Conservation (phyloP, 208 protist genomes). For the Leishmania turanica region DNA sequence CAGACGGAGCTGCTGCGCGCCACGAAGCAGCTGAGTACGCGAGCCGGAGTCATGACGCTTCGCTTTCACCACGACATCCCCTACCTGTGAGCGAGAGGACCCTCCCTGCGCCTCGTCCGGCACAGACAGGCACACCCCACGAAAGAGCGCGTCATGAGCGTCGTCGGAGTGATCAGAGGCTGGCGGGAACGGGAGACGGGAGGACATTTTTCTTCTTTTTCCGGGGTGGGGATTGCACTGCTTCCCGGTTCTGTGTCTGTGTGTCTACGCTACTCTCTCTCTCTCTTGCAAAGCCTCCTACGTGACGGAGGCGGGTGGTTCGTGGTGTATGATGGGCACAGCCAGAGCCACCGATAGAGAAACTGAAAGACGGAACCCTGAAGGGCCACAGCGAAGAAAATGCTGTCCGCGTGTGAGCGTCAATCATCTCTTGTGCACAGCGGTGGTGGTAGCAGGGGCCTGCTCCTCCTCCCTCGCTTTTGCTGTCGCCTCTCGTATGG, state of each 20-base stretch:
- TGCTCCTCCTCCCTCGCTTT: background rate
- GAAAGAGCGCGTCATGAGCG: background rate
- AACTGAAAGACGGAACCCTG: background rate
- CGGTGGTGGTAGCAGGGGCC: background rate
- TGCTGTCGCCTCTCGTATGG: background rate
- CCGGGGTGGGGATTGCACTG: background rate
- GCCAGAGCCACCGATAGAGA: background rate
- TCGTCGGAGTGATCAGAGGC: background rate
- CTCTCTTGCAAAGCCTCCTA: background rate
- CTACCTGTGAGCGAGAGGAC: slow-evolving; percentile 21
- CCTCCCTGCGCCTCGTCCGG: background rate
- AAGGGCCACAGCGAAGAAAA: background rate
- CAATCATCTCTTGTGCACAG: background rate
- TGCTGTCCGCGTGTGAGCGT: background rate
- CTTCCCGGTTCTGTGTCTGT: background rate
- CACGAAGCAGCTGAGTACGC: slow-evolving; percentile 43
- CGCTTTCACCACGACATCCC: slow-evolving; percentile 46
- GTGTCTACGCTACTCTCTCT: background rate
- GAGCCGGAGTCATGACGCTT: slow-evolving; percentile 41
- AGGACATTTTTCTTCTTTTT: background rate
- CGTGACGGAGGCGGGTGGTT: background rate
- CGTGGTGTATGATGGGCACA: background rate
- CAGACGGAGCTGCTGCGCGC: slow-evolving; percentile 51
- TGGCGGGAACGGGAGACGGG: background rate
- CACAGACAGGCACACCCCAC: background rate